Conservation (phyloP, 805 yeast species). For the Lipomyces sp. region DNA sequence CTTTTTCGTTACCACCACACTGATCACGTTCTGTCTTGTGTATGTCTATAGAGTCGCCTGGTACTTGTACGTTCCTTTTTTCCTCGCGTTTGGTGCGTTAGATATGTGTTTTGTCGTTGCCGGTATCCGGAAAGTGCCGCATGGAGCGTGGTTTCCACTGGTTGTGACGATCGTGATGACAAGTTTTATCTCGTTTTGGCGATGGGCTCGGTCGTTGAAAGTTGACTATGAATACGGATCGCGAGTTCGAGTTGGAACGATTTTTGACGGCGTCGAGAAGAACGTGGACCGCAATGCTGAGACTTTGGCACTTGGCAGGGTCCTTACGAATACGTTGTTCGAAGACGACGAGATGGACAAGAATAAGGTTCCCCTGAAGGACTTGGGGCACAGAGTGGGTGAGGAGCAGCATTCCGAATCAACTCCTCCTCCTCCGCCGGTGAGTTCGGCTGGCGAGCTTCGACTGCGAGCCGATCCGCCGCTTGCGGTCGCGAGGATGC, state of each 20-base stretch:
- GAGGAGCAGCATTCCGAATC: neutral
- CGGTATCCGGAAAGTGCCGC: constrained; percentile 57
- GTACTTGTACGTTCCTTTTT: constrained; percentile 46
- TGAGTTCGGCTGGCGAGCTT: neutral
- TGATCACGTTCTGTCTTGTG: constrained; percentile 53
- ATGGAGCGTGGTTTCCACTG: constrained; percentile 68
- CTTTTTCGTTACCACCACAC: constrained; percentile 56
- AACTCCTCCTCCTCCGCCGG: neutral
- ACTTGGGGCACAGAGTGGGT: neutral
- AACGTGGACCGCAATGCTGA: neutral
- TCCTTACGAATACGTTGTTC: neutral
- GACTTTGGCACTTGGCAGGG: neutral
- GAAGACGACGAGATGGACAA: neutral
- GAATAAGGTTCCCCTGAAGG: neutral
- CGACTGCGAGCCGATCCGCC: constrained; percentile 1
- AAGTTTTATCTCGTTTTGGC: constrained; percentile 53
- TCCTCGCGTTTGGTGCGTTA: constrained; percentile 52
- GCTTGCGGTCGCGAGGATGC: constrained; percentile 23
- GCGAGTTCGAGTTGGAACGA: constrained; percentile 47
- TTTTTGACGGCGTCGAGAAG: constrained; percentile 45
- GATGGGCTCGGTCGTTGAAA: constrained; percentile 52
- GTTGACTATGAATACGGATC: constrained; percentile 49
- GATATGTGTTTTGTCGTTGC: constrained; percentile 55
- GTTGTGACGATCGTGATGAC: constrained; percentile 51
- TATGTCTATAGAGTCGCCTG: constrained; percentile 52